Conservation (phyloP, 1,284 basidiomycete species). For the Rhodotorula sp. region DNA sequence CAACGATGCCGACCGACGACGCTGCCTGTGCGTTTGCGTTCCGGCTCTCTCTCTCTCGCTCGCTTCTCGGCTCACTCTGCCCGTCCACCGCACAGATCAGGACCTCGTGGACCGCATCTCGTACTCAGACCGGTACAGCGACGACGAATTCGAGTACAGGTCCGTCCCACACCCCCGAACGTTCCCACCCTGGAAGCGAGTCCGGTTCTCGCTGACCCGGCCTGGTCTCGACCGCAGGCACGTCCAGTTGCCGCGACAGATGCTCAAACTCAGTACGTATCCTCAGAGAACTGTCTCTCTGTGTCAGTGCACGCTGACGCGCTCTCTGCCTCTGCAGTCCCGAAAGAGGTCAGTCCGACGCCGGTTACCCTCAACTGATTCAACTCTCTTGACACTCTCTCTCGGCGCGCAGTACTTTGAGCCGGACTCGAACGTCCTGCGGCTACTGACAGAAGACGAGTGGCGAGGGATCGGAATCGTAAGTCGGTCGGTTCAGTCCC, state of each 20-base stretch:
- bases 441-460: conserved; percentile 37
- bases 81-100: conserved; percentile 11
- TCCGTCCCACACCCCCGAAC: not conserved
- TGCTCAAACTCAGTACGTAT: conserved; percentile 39
- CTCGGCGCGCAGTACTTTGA: conserved; percentile 27
- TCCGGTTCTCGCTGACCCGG: no score
- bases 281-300: not conserved
- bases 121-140: conserved; percentile 31
- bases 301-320: not conserved
- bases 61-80: not conserved
- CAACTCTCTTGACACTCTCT: not conserved
- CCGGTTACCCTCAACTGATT: not conserved
- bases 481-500: not conserved
- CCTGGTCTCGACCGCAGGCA: conserved; percentile 2
- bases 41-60: not conserved
- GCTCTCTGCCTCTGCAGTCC: conserved; percentile 18
- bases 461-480: conserved; percentile 40
- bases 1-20: conserved; percentile 15
- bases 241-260: conserved; percentile 28
- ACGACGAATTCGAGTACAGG: conserved; percentile 28
- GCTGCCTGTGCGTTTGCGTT: conserved; percentile 6
- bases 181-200: no score
- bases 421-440: conserved; percentile 30
- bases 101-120: conserved; percentile 22
- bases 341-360: conserved; percentile 23